Base-by-base conservation (phyloP, 2,329 filamentous ascomycete genomes). In the Cadophora luteo-olivacea region DNA sequence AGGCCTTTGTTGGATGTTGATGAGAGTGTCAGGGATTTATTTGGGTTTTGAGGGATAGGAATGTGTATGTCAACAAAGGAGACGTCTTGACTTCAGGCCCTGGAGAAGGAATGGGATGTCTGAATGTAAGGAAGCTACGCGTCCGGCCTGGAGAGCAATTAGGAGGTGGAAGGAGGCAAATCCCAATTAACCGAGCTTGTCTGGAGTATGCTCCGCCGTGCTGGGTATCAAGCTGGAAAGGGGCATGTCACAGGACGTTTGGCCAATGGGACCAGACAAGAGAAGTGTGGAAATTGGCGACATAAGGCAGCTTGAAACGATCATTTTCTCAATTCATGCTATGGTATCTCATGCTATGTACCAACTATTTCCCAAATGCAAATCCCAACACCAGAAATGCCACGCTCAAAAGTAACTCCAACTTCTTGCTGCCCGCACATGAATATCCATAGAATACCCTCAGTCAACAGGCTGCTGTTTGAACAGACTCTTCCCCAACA, bases 401-500 rank as follows among this genome's bases (percentile, higher is more conserved):
- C 57, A 64, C 54, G 61, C 66, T 58, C 33, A 52, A 41, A 14
- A 49, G 14, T n/a, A 19, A 48, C 24, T 48, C 33, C 29, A 49
- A 52, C n/a, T 36, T 22, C n/a, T 25, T 49, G 22, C 7, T 24
- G 22, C 51, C 24, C 11, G 36, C 8, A 38, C 16, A 7, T 14
- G 41, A 45, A n/a, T 16, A 22, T 16, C 16, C 29, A 12, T 1
- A 14, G 11, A 24, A 32, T 12, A 25, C n/a, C 24, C 14, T 68
- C 36, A 78, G 76, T 85, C 84, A 72, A 85, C 84, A 57, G 90
- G 88, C 79, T 91, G 89, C 84, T 97, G 94, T 81, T 98, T 98
- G 80, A 98, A 98, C 76, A 98, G 86, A 75, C 93, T 97, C 83
- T 97, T 98, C 22, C 95, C 95, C 70, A 90, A 87, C 77, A 99